Base-by-base conservation (phyloP, 306 rosid species). In the Comarum palustre region DNA sequence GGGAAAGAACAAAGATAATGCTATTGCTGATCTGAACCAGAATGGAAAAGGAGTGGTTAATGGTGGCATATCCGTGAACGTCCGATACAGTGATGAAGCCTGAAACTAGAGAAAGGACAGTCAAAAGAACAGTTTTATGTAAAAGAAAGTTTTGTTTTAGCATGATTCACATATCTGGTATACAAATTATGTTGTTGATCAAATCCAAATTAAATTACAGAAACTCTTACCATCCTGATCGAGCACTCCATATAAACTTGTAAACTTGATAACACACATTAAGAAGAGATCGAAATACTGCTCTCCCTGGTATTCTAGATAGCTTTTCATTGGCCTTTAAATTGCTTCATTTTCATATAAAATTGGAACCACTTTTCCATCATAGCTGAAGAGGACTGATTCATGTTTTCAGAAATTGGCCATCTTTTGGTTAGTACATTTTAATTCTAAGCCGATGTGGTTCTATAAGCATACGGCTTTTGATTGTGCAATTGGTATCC, bases 291-390 rank as follows among this genome's bases (percentile, higher is more conserved):
- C n/a, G n/a, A 48, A 63, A 38, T 20, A 3, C 66, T 14, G 4
- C 59, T 61, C 13, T 54, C 68, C 47, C 48, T 96, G 81, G 75
- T 88, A 85, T 70, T 90, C 84, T 62, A 90, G 89, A 43, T 90
- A 90, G 57, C 68, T 88, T 47, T 83, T 87, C 31, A 84, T 64
- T 29, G 90, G 79, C 86, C 97, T 81, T 60, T 84, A 88, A 34
- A 87, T 80, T 8, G 97, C 96, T 82, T 93, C 96, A 67, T 84
- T 86, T 12, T 87, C 82, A 72, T 86, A 87, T 22, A 85, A 85
- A 39, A 93, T 84, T 51, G 92, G 97, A 81, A 93, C 61, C 50
- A 93, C 82, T 80, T 41, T 41, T 93, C 93, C 69, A 87, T 89
- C 31, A 74, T 83, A 19, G 93, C 32, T 55, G 61, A 15, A 22